phyloP scores from a whole-genome alignment of 1,139 yeast species.

The Saccharomyces hybrid region DNA sequence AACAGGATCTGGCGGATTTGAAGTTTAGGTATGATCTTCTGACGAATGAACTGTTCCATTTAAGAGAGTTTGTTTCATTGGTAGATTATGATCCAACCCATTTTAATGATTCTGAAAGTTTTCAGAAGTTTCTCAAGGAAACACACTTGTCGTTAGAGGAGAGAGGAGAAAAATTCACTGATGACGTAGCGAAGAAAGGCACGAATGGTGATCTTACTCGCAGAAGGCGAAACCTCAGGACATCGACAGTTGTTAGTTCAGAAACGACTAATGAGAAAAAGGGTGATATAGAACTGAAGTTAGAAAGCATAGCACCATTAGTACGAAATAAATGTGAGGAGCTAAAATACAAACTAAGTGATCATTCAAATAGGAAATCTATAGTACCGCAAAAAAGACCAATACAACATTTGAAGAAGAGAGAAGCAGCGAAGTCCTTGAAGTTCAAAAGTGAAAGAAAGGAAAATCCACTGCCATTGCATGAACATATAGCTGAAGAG shows the following conservation, averaged over 20 bases:
- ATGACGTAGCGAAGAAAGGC: not conserved
- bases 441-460: not conserved
- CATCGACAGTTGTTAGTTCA: slow-evolving; percentile 6
- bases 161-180: not conserved
- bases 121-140: slow-evolving; percentile 24
- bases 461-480: not conserved
- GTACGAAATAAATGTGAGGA: slow-evolving; percentile 17
- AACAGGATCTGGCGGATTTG: slow-evolving; percentile 17
- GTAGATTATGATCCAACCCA: slow-evolving; percentile 34
- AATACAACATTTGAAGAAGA: not conserved
- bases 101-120: slow-evolving; percentile 24
- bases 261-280: not conserved
- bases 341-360: slow-evolving; percentile 6
- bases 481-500: not conserved
- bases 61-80: slow-evolving; percentile 37
- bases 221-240: slow-evolving; percentile 4
- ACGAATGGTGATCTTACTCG: slow-evolving; percentile 5
- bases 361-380: not conserved
- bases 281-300: not conserved
- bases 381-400: not conserved
- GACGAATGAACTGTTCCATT: slow-evolving; percentile 39
- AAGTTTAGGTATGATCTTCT: slow-evolving; percentile 32
- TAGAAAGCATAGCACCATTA: slow-evolving; percentile 6
- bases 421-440: not conserved
- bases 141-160: slow-evolving; percentile 14